Base-by-base conservation (phyloP, 2,329 filamentous ascomycete species). In the Huntiella decipiens region DNA sequence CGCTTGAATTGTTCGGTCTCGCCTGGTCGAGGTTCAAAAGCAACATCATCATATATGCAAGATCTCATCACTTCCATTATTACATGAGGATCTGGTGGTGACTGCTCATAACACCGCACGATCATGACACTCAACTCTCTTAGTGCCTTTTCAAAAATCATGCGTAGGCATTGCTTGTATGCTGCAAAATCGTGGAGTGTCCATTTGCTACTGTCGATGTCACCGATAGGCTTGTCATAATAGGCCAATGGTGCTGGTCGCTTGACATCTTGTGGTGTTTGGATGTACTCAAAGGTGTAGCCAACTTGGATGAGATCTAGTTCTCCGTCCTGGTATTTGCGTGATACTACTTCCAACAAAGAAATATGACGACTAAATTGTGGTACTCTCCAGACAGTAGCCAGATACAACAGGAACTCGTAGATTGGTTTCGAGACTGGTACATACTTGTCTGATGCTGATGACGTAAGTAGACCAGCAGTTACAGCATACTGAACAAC, bases 101-200 rank as follows among this genome's bases (percentile, higher is more conserved):
- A 95, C n/a, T 71, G 63, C 51, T 94, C 86, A 60, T 88, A 98
- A 54, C 84, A 88, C 53, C 82, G 77, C 65, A 88, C 79, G 60
- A 95, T 73, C n/a, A 82, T 68, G 52, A 87, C 79, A 60, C 84
- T 95, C 13, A 98, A 70, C 56, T 96, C 88, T 45, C 87, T 77
- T 40, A 95, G 66, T 19, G 96, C 65, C 7, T 79, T 75, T 54
- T 95, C 86, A 55, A 96, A 77, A 35, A 96, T 63, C 28, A 70
- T 74, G 33, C 73, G 70, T 5, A 98, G 66, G 12, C 82, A 73
- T 52, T 82, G 77, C 54, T 83, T 81, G 63, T 92, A 91, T 19
- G 73, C 63, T 11, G 72, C 66, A 55, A 73, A 73, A 59, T 87
- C 82, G 48, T 75, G 66, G 8, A 82, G 58, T 3, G 79, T 79